phyloP scores from a whole-genome alignment of 192 early-diverging fungal genomes.

The Entomortierella beljakovae region DNA sequence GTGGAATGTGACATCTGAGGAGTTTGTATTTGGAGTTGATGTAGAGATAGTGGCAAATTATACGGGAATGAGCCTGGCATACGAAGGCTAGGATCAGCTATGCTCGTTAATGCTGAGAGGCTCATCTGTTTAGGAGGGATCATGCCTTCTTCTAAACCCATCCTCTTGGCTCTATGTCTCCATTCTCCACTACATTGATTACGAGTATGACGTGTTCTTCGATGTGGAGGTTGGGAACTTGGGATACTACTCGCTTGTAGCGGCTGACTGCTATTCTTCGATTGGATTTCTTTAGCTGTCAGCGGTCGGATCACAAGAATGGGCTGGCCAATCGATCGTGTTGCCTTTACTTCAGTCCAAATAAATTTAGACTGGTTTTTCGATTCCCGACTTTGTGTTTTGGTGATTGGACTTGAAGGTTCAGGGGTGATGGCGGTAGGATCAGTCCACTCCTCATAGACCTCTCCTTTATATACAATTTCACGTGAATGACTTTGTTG shows the following conservation, averaged over 20 bases:
- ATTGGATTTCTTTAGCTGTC: slow-evolving; percentile 6
- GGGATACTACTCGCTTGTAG: not conserved
- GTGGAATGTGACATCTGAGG: not conserved
- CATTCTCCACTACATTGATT: not conserved
- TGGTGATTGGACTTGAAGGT: not conserved
- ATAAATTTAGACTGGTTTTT: not conserved
- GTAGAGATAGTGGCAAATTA: not conserved
- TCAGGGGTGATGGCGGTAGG: slow-evolving; percentile 10
- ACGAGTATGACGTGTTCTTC: not conserved
- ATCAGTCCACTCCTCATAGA: slow-evolving; percentile 45
- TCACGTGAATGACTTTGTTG: not conserved
- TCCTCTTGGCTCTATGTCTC: slow-evolving; percentile 18
- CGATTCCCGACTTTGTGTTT: not conserved
- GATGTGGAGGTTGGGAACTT: not conserved
- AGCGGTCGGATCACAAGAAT: slow-evolving; percentile 30
- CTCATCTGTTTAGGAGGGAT: slow-evolving; percentile 22
- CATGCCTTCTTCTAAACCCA: slow-evolving; percentile 34
- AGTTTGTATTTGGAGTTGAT: not conserved
- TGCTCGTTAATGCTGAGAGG: slow-evolving; percentile 22
- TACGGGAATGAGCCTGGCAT: slow-evolving; percentile 36
- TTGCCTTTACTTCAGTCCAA: slow-evolving; percentile 30
- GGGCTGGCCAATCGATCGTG: slow-evolving; percentile 28
- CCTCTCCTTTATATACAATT: slow-evolving; percentile 45
- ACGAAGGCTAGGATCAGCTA: not conserved
- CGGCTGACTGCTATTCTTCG: not conserved